Evolutionary conservation across 306 rosid genomes (phyloP).

Genomic region (Prunus dulcis): DNA sequence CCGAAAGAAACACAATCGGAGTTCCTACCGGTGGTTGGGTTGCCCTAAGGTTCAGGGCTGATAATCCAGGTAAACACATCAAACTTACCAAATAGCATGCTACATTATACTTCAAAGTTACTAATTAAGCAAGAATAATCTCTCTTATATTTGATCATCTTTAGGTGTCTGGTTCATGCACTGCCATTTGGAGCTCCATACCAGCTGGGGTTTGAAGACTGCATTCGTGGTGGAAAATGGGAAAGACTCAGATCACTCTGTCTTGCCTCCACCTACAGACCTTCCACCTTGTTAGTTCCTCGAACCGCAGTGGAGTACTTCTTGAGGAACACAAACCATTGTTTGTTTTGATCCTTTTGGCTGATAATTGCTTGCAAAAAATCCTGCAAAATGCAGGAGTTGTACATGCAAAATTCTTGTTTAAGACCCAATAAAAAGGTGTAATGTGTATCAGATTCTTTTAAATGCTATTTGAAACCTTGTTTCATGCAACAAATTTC

Average conservation of each 20-base stretch:
- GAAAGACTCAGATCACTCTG: conserved; percentile 15
- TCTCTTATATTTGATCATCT: neutral
- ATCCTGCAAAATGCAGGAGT: neutral
- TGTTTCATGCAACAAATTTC: neutral
- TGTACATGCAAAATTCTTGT: neutral
- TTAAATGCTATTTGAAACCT: neutral
- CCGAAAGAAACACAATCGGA: conserved; percentile 39
- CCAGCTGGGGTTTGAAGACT: conserved; percentile 39
- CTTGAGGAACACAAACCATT: neutral
- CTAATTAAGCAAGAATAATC: neutral
- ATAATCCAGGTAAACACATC: conserved; percentile 32
- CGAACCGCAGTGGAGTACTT: neutral
- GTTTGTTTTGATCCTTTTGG: neutral
- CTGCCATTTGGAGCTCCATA: conserved; percentile 46
- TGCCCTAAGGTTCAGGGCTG: conserved; percentile 37
- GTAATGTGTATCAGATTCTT: neutral
- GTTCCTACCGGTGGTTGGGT: conserved; percentile 43
- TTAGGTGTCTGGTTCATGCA: conserved; percentile 44
- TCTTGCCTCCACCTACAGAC: conserved; percentile 38
- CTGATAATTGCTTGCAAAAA: neutral
- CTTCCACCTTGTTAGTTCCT: conserved; percentile 33
- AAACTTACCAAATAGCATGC: neutral
- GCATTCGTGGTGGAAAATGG: conserved; percentile 40
- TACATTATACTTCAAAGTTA: neutral
- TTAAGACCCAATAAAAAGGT: neutral